A percentile compares a stretch with the other conserved stretches of the same genome.
phyloP scores from a whole-genome alignment of 139 green algal genomes.

The Coccomyxa sp. region DNA sequence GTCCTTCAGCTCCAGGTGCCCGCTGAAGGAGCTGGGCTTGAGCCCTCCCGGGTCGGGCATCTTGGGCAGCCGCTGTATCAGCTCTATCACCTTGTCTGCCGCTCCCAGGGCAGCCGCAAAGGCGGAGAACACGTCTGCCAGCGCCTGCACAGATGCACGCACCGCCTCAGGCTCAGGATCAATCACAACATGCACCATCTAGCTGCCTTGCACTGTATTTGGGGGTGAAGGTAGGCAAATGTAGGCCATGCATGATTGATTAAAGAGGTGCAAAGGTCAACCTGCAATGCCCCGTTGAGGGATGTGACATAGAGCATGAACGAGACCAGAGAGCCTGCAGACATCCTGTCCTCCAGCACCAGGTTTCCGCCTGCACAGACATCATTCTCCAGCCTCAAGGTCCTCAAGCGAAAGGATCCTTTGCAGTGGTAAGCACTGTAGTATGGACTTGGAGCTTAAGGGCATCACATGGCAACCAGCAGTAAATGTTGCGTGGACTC shows the following conservation, averaged over 20 bases:
- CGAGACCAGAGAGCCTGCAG: slow-evolving; percentile 53
- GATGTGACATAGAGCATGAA: slow-evolving; percentile 85
- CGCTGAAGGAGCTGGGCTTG: slow-evolving; percentile 28
- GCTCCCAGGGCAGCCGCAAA: slow-evolving; percentile 75
- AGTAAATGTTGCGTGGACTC: not conserved
- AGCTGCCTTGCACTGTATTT: too few species aligned
- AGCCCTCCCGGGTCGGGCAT: slow-evolving; percentile 25
- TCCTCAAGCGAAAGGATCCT: too few species aligned
- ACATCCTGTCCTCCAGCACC: slow-evolving; percentile 47
- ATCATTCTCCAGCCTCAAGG: too few species aligned
- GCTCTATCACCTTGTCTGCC: slow-evolving; percentile 75
- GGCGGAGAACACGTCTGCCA: slow-evolving; percentile 74
- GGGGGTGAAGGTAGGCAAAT: not conserved
- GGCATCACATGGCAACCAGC: not conserved
- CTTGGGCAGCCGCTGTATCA: slow-evolving; percentile 47
- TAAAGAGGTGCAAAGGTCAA: slow-evolving; percentile 4
- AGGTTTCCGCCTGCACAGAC: slow-evolving; percentile 29
- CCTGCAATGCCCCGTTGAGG: slow-evolving; percentile 61
- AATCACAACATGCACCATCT: too few species aligned
- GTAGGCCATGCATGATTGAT: too few species aligned
- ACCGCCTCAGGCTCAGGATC: too few species aligned
- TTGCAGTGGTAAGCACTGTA: too few species aligned
- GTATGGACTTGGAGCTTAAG: too few species aligned
- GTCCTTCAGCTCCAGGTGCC: slow-evolving; percentile 57
- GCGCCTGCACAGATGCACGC: slow-evolving; percentile 43